Percentiles rank a stretch among this genome's conserved stretches.
These are phyloP conservation scores for Chlamydomonas sp. DNA, from an alignment of 139 green algal genomes.

Conservation along the genomic window DNA sequence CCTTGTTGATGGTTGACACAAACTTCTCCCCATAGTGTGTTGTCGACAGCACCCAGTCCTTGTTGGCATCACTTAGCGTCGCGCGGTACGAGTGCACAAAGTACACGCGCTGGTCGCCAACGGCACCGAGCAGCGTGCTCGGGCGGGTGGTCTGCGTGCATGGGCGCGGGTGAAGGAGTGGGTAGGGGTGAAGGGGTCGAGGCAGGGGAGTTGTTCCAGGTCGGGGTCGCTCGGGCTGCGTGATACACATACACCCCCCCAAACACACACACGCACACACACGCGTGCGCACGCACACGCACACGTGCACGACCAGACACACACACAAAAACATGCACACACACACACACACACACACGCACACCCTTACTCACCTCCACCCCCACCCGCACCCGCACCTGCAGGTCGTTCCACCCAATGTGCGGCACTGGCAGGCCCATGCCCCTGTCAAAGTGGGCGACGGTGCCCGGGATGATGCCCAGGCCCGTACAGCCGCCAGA, in stretches of 20 bases:
- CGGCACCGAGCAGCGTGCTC: slow-evolving; percentile 45
- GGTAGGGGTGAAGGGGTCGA: too few relatives aligned
- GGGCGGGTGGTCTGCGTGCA: slow-evolving; percentile 8
- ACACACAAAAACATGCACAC: too few relatives aligned
- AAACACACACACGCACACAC: too few relatives aligned
- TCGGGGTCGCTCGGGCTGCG: too few relatives aligned
- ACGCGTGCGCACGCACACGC: too few relatives aligned
- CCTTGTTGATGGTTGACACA: slow-evolving; percentile 72
- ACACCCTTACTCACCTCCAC: too few relatives aligned
- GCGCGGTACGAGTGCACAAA: slow-evolving; percentile 96
- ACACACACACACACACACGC: too few relatives aligned
- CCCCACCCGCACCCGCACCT: slow-evolving; percentile 20
- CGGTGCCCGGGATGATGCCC: slow-evolving; percentile 76
- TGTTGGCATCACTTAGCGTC: slow-evolving; percentile 50
- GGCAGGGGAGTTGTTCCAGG: too few relatives aligned
- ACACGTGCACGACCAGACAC: too few relatives aligned
- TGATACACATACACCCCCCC: too few relatives aligned
- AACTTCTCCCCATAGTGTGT: slow-evolving; percentile 85
- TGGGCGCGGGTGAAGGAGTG: too few relatives aligned
- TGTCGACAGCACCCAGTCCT: slow-evolving; percentile 90
- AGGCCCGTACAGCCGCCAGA: slow-evolving; percentile 87
- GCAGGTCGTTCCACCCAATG: slow-evolving; percentile 95
- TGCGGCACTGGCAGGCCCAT: slow-evolving; percentile 86
- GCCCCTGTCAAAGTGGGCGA: slow-evolving; percentile 59
- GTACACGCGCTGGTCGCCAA: slow-evolving; percentile 80